phyloP scores from a whole-genome alignment of 345 rosid species.

The Dipteronia sinensis region DNA sequence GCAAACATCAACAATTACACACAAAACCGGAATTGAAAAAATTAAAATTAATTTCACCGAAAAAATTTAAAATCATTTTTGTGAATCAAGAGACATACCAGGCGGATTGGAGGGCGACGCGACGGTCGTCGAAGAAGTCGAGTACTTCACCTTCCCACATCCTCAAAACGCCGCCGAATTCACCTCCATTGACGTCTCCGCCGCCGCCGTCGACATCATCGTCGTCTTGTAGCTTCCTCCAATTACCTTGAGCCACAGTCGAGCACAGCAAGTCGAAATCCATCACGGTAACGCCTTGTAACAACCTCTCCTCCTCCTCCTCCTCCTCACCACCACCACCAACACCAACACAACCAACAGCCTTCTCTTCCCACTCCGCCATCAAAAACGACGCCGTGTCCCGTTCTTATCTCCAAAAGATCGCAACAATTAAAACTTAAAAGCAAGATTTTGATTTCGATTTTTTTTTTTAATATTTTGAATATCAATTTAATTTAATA shows the following conservation, averaged over 20 bases:
- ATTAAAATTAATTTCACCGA: background rate
- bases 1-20: slow-evolving; percentile 30
- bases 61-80: too few relatives aligned
- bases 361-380: slow-evolving; percentile 35
- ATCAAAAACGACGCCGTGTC: slow-evolving; percentile 8
- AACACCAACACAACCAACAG: slow-evolving; percentile 16
- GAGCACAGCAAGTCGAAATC: slow-evolving; percentile 93
- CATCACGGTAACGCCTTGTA: slow-evolving; percentile 67
- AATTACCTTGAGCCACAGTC: slow-evolving; percentile 88
- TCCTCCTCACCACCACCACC: slow-evolving; percentile 18
- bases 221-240: slow-evolving; percentile 49
- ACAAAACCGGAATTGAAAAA: background rate
- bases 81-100: slow-evolving; percentile 45
- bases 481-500: too few relatives aligned
- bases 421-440: background rate
- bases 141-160: slow-evolving; percentile 95
- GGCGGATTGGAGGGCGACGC: slow-evolving; percentile 70
- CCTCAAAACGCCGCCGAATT: slow-evolving; percentile 62
- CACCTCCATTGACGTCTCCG: slow-evolving; percentile 36
- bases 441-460: too few relatives aligned
- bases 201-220: slow-evolving; percentile 23
- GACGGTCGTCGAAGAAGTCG: slow-evolving; percentile 80
- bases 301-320: slow-evolving; percentile 43
- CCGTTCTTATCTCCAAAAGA: slow-evolving; percentile 23
- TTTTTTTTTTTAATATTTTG: too few relatives aligned